A percentile compares a stretch with the other conserved stretches of the same genome.
phyloP scores from a whole-genome alignment of 2,329 filamentous ascomycete genomes.

The Peltaster fructicola region DNA sequence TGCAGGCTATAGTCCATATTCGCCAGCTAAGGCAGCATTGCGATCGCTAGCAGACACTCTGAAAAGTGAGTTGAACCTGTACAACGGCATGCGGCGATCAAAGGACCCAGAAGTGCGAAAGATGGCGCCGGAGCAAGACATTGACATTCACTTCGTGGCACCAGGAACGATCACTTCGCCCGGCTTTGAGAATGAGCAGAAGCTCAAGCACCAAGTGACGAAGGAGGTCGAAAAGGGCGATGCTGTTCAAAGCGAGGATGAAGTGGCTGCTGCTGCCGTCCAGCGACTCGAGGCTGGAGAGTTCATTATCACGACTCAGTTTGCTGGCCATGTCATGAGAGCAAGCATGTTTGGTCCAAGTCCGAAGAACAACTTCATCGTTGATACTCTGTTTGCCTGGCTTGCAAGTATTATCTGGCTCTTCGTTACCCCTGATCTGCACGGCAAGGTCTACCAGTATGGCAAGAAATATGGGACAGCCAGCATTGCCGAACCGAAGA shows the following conservation, averaged over 20 bases:
- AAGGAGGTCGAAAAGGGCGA: constrained; percentile 68
- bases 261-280: constrained; percentile 55
- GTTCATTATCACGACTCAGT: constrained; percentile 60
- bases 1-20: constrained; percentile 69
- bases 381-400: constrained; percentile 39
- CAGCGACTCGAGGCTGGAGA: constrained; percentile 61
- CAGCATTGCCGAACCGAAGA: too few relatives aligned
- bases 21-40: constrained; percentile 70
- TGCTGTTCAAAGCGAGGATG: constrained; percentile 56
- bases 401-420: constrained; percentile 36
- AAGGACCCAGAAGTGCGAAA: constrained; percentile 4
- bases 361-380: constrained; percentile 33
- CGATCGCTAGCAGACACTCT: constrained; percentile 69
- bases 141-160: constrained; percentile 66
- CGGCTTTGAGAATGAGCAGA: constrained; percentile 58
- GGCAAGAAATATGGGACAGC: constrained; percentile 38
- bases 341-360: constrained; percentile 36
- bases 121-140: constrained; percentile 38
- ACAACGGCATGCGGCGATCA: constrained; percentile 44
- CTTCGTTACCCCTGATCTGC: constrained; percentile 39
- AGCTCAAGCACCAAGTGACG: constrained; percentile 64
- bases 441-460: constrained; percentile 38
- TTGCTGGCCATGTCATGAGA: constrained; percentile 55
- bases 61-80: constrained; percentile 67
- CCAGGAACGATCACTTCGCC: constrained; percentile 70